phyloP scores from a whole-genome alignment of 805 yeast species.

The Debaryomyces tyrocola region DNA sequence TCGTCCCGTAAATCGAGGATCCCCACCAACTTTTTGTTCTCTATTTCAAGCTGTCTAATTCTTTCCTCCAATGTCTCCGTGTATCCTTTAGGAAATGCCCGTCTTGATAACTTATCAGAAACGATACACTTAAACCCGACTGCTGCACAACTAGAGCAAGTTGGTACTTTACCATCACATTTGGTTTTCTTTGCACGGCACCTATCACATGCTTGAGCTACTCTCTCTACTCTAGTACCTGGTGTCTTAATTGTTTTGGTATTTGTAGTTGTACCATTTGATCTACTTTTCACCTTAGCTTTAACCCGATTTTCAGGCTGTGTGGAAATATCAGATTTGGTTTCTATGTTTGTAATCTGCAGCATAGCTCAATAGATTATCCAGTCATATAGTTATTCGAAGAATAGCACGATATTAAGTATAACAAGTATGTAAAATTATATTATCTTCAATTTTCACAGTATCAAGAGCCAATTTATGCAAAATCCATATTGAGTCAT shows the following conservation, averaged over 20 bases:
- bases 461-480: neutral
- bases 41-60: constrained; percentile 81
- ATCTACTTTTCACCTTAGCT: neutral
- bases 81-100: constrained; percentile 90
- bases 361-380: neutral
- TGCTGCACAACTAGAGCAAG: constrained; percentile 75
- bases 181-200: constrained; percentile 79
- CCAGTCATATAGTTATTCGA: neutral
- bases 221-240: constrained; percentile 64
- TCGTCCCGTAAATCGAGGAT: constrained; percentile 65
- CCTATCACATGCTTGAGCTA: constrained; percentile 90
- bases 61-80: constrained; percentile 88
- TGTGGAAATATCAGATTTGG: neutral
- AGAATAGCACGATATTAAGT: too few relatives aligned
- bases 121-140: constrained; percentile 88
- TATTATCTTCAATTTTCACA: neutral
- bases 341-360: neutral
- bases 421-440: neutral
- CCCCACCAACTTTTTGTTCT: constrained; percentile 68
- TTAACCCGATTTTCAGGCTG: neutral
- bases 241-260: constrained; percentile 61
- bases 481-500: neutral
- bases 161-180: constrained; percentile 72
- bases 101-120: constrained; percentile 80
- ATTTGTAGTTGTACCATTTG: constrained; percentile 13